Evolutionary conservation across 176 grass and related monocot species (phyloP).

Genomic region (Triticum turgidum): DNA sequence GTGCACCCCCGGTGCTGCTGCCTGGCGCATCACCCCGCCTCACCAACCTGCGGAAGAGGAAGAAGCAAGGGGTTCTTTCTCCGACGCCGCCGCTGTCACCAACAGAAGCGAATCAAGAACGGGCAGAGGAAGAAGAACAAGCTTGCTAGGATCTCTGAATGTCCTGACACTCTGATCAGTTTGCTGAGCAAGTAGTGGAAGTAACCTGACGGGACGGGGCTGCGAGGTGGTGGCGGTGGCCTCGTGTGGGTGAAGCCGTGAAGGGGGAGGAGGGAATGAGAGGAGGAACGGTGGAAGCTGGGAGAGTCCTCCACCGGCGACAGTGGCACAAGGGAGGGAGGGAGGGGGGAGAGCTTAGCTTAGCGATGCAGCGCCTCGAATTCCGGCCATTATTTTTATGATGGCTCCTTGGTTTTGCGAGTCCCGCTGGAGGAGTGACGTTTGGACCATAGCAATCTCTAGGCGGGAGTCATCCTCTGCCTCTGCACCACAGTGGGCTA

Average conservation of each 20-base stretch:
- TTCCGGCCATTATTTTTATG: constrained; percentile 46
- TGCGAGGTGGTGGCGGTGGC: neutral
- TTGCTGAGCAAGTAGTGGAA: neutral
- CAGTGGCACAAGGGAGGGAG: neutral
- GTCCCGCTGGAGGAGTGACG: constrained; percentile 63
- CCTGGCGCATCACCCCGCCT: neutral
- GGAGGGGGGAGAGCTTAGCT: neutral
- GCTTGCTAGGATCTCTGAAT: constrained; percentile 14
- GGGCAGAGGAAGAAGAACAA: neutral
- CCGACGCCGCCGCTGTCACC: neutral
- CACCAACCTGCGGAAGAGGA: constrained; percentile 10
- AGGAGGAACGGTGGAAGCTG: neutral
- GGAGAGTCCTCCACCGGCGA: constrained; percentile 35
- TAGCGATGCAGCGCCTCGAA: constrained; percentile 48
- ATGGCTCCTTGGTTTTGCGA: constrained; percentile 39
- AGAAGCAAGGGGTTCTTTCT: constrained; percentile 2
- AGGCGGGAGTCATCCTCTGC: constrained; percentile 51
- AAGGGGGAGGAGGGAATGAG: constrained; percentile 8
- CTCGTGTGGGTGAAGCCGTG: constrained; percentile 25
- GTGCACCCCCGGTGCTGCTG: neutral
- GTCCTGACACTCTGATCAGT: constrained; percentile 18
- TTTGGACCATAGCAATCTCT: constrained; percentile 85
- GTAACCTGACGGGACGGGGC: constrained; percentile 40
- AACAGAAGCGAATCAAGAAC: constrained; percentile 3
- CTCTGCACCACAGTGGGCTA: constrained; percentile 8